Conservation (phyloP, 257 asterid species). For the Thymus quinquecostatus region DNA sequence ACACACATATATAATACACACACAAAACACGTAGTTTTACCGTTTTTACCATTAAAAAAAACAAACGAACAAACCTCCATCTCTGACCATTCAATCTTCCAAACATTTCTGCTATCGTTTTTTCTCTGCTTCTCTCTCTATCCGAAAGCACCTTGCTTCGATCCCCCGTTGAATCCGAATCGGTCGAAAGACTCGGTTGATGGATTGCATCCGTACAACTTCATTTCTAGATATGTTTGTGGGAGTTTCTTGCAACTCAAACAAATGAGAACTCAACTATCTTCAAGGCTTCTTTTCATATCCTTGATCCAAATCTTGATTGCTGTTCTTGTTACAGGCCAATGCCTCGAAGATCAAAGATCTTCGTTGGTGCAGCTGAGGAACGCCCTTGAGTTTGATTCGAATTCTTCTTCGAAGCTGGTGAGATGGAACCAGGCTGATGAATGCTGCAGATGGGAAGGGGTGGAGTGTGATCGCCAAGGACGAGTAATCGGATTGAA, state of each 20-base stretch:
- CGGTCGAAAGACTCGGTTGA: conserved; percentile 21
- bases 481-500: conserved; percentile 53
- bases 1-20: background rate
- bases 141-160: conserved; percentile 7
- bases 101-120: conserved; percentile 15
- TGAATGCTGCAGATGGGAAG: conserved; percentile 65
- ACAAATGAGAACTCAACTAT: conserved; percentile 51
- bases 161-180: conserved; percentile 5
- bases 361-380: conserved; percentile 46
- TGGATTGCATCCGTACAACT: conserved; percentile 32
- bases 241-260: conserved; percentile 36
- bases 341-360: conserved; percentile 52
- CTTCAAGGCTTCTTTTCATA: conserved; percentile 47
- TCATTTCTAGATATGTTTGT: conserved; percentile 30
- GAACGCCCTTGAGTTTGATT: conserved; percentile 31
- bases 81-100: conserved; percentile 32
- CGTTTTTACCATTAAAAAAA: conserved; percentile 5
- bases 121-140: conserved; percentile 17
- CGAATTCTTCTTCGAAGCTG: conserved; percentile 36
- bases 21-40: conserved; percentile 26
- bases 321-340: conserved; percentile 29
- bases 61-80: background rate
- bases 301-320: conserved; percentile 31
- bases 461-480: conserved; percentile 55
- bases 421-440: conserved; percentile 42